Conservation (phyloP, 2,329 filamentous ascomycete species). For the Tolypocladium sp. region DNA sequence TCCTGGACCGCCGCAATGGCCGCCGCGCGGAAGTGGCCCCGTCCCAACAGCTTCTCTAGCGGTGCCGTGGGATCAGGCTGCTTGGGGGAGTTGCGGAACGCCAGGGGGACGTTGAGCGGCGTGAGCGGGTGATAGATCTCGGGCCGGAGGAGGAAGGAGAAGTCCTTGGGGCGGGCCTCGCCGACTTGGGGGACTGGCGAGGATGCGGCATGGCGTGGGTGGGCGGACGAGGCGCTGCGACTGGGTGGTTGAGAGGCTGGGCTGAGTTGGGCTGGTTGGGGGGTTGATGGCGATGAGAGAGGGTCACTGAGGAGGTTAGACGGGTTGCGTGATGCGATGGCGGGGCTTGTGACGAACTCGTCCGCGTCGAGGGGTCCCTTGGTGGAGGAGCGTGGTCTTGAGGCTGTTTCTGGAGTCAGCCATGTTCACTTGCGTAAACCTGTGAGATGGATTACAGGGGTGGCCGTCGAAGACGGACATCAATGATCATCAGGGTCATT, state of each 20-base stretch:
- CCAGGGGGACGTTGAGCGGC: constrained; percentile 45
- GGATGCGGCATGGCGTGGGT: constrained; percentile 18
- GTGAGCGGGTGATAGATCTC: constrained; percentile 78
- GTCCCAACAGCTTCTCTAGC: constrained; percentile 56
- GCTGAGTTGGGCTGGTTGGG: constrained; percentile 4
- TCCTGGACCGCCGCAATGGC: constrained; percentile 58
- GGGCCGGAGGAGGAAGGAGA: constrained; percentile 70
- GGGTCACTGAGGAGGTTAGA: constrained; percentile 1
- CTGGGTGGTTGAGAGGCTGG: not conserved
- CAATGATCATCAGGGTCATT: not conserved
- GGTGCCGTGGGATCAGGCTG: constrained; percentile 55
- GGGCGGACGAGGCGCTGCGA: constrained; percentile 2
- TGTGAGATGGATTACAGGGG: not conserved
- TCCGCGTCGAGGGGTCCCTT: constrained; percentile 7
- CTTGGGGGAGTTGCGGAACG: constrained; percentile 62
- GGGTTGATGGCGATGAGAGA: constrained; percentile 2
- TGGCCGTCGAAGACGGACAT: not conserved
- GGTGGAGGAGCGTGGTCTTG: constrained; percentile 6
- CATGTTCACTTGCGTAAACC: not conserved
- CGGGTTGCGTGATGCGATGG: too few relatives aligned
- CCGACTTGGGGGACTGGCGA: constrained; percentile 5
- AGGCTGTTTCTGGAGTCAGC: constrained; percentile 2
- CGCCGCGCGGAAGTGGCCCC: constrained; percentile 72
- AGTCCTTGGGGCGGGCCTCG: constrained; percentile 47
- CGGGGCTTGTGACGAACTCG: constrained; percentile 1